Evolutionary conservation across 2,329 filamentous ascomycete genomes (phyloP).

Genomic region (Mollisia scopiformis): DNA sequence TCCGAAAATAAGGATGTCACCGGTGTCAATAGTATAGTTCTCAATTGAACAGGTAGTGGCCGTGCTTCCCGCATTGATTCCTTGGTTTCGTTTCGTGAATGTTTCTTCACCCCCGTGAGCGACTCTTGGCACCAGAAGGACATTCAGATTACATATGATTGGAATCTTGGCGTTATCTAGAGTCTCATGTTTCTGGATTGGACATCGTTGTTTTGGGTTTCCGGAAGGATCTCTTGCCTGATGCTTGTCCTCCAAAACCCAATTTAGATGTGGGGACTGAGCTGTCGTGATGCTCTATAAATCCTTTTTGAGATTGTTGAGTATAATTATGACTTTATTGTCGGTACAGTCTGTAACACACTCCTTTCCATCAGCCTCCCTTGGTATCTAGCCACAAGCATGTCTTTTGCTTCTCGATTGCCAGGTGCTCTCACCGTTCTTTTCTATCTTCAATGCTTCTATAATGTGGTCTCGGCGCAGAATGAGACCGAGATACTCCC

Average conservation of each 20-base stretch:
- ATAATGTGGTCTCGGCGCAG: slow-evolving; percentile 15
- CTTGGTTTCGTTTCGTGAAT: slow-evolving; percentile 13
- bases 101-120: slow-evolving; percentile 13
- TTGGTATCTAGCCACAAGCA: slow-evolving; percentile 14
- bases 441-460: slow-evolving; percentile 18
- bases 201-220: background rate
- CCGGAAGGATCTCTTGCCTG: slow-evolving; percentile 1
- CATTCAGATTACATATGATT: slow-evolving; percentile 8
- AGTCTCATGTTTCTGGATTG: background rate
- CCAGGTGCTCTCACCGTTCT: slow-evolving; percentile 19
- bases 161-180: slow-evolving; percentile 1
- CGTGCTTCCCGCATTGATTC: slow-evolving; percentile 7
- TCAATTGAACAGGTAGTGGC: slow-evolving; percentile 1
- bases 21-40: background rate
- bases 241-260: background rate
- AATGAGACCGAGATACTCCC: slow-evolving; percentile 17
- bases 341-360: background rate
- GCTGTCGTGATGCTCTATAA: slow-evolving; percentile 3
- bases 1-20: slow-evolving; percentile 2
- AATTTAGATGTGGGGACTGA: slow-evolving; percentile 2
- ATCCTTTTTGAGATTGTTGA: background rate
- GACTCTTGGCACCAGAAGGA: slow-evolving; percentile 4
- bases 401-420: slow-evolving; percentile 21
- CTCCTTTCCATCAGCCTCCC: slow-evolving; percentile 2
- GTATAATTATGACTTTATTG: slow-evolving; percentile 3